These are phyloP conservation scores for Diaporthe amygdali DNA, from an alignment of 2,329 filamentous ascomycete genomes.

Conservation along the genomic window DNA sequence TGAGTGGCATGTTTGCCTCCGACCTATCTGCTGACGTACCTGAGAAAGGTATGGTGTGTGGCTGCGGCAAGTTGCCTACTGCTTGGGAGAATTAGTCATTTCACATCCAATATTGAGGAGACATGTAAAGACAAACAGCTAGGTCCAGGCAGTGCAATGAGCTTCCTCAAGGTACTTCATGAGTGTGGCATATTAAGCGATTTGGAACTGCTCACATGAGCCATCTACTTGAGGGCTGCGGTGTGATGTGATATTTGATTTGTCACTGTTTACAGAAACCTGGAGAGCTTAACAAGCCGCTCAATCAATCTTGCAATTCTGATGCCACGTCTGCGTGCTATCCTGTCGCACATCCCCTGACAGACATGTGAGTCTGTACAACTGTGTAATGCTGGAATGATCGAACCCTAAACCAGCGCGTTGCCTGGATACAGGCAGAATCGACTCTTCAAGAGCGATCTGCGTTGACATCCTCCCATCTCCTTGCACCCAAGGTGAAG, in stretches of 20 bases:
- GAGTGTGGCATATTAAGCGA: background rate
- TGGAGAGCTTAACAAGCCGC: background rate
- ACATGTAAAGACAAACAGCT: background rate
- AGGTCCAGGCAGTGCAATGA: background rate
- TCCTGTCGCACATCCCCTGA: conserved; percentile 59
- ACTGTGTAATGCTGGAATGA: background rate
- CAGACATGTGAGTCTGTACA: background rate
- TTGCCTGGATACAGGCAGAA: background rate
- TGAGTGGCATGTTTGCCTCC: too few relatives aligned
- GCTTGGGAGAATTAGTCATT: background rate
- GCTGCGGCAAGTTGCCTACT: too few relatives aligned
- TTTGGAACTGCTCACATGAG: background rate
- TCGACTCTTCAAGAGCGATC: background rate
- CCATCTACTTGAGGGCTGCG: background rate
- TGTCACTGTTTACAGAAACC: background rate
- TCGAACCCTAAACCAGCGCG: background rate
- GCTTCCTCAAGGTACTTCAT: background rate
- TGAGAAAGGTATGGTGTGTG: too few relatives aligned
- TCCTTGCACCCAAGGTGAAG: too few relatives aligned
- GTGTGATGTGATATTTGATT: background rate
- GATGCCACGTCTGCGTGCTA: background rate
- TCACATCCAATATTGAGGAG: background rate
- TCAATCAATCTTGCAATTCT: background rate
- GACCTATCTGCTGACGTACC: too few relatives aligned
- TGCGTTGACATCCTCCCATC: background rate